Conservation (phyloP, 441 rosid genomes). For the Francoa sonchifolia region DNA sequence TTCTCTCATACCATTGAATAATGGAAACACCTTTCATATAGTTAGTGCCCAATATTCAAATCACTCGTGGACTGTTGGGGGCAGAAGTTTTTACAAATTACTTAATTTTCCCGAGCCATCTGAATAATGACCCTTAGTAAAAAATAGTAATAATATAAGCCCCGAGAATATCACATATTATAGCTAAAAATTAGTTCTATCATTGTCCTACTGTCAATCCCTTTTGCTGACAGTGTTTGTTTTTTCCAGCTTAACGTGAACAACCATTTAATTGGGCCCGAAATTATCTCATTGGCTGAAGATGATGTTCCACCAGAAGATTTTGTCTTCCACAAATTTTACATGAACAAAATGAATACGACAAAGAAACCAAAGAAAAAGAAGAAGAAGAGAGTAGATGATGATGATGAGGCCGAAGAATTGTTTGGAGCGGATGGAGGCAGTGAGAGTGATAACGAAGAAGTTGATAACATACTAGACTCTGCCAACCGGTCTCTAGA, state of each 20-base stretch:
- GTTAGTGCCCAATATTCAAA: no score
- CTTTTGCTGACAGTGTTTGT: conserved; percentile 6
- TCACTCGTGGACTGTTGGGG: no score
- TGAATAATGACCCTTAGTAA: no score
- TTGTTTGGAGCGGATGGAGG: conserved; percentile 50
- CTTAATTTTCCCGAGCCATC: no score
- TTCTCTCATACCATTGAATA: no score
- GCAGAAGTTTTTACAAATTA: no score
- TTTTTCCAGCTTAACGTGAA: conserved; percentile 62
- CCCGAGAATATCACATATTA: no score
- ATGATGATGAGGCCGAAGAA: conserved; percentile 65
- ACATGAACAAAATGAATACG: conserved; percentile 62
- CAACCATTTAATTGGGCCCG: conserved; percentile 63
- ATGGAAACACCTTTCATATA: no score
- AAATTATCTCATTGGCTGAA: conserved; percentile 75
- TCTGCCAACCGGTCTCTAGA: conserved; percentile 39
- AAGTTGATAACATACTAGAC: conserved; percentile 71
- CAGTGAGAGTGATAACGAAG: conserved; percentile 84
- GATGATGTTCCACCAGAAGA: conserved; percentile 84
- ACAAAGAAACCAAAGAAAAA: conserved; percentile 60
- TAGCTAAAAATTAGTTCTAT: no score
- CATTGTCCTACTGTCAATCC: no score
- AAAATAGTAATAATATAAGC: no score
- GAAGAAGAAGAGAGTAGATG: conserved; percentile 63
- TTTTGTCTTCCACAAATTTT: conserved; percentile 77